These are phyloP conservation scores for Camelina sativa DNA, from an alignment of 345 rosid genomes.

Conservation along the genomic window DNA sequence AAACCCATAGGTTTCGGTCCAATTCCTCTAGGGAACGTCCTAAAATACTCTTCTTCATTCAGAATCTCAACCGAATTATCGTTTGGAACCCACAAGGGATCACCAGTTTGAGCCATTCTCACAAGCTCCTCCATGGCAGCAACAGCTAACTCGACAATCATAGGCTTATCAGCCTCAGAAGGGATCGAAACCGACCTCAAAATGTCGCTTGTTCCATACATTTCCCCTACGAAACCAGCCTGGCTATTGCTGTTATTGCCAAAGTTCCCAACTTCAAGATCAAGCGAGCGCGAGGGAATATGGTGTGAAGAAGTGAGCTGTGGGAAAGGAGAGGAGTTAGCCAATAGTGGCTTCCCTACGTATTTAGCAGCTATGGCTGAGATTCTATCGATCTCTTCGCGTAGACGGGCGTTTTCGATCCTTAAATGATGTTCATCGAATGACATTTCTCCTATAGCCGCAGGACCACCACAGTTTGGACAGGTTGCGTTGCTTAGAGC, in stretches of 20 bases:
- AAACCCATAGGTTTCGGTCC: constrained; percentile 78
- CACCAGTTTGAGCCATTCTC: constrained; percentile 80
- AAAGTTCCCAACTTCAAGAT: constrained; percentile 57
- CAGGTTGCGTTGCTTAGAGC: constrained; percentile 79
- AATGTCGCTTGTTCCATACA: constrained; percentile 68
- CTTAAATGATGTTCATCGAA: constrained; percentile 97
- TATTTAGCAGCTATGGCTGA: constrained; percentile 85
- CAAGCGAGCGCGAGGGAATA: constrained; percentile 58
- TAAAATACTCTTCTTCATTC: constrained; percentile 78
- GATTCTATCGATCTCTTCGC: constrained; percentile 92
- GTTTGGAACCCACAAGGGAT: constrained; percentile 71
- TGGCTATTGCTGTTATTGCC: constrained; percentile 49
- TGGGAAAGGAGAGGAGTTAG: constrained; percentile 55
- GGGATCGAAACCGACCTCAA: constrained; percentile 64
- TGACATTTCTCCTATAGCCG: constrained; percentile 90
- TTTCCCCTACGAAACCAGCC: constrained; percentile 71
- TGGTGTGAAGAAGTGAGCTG: constrained; percentile 54
- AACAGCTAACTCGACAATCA: constrained; percentile 88
- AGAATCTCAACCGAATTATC: constrained; percentile 57
- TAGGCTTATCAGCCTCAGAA: constrained; percentile 81
- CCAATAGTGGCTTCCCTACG: constrained; percentile 66
- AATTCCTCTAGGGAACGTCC: constrained; percentile 81
- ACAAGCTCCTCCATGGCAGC: constrained; percentile 96
- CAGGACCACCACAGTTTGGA: constrained; percentile 87
- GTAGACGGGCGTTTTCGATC: constrained; percentile 82